Percentiles rank a stretch among this genome's conserved stretches.
Evolutionary conservation across 148 eudicot species (phyloP).

Genomic region (Heliamphora exappendiculata): DNA sequence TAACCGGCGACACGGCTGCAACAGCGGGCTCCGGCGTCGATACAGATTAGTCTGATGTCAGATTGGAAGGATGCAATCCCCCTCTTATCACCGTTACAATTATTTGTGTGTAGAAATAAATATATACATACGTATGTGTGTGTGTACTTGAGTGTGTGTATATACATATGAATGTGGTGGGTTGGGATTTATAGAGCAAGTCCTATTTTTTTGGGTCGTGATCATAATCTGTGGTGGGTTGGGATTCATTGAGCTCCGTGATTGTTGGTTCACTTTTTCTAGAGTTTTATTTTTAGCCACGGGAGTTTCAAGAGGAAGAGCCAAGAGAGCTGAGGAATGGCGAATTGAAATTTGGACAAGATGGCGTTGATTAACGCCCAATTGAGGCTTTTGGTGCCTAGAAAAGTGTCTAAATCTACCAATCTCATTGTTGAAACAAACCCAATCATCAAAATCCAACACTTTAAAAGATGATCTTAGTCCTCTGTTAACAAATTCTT

Average conservation of each 20-base stretch:
- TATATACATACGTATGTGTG: too few relatives aligned
- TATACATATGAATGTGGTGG: too few relatives aligned
- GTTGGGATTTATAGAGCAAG: too few relatives aligned
- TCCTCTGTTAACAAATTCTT: too few relatives aligned
- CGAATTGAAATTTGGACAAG: constrained; percentile 47
- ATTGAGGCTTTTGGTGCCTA: constrained; percentile 57
- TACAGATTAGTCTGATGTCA: constrained; percentile 39
- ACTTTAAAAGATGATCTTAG: too few relatives aligned
- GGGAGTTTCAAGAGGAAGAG: too few relatives aligned
- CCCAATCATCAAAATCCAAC: too few relatives aligned
- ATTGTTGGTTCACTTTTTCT: constrained; percentile 2
- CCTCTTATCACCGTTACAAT: constrained; percentile 60
- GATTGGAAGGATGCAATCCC: constrained; percentile 85
- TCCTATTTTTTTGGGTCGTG: constrained; percentile 7
- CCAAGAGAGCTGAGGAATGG: constrained; percentile 20
- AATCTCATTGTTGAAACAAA: too few relatives aligned
- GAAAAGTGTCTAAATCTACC: constrained; percentile 65
- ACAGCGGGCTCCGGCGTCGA: constrained; percentile 64
- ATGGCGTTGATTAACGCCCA: constrained; percentile 79
- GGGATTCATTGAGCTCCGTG: background rate
- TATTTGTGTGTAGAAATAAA: too few relatives aligned
- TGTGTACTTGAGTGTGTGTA: too few relatives aligned
- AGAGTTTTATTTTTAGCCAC: too few relatives aligned
- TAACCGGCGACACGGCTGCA: constrained; percentile 48
- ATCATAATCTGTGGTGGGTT: background rate